Percentiles rank a stretch among this genome's conserved stretches.
Evolutionary conservation across 108 stramenopile genomes (phyloP).

Genomic region (Fistulifera pelliculosa): DNA sequence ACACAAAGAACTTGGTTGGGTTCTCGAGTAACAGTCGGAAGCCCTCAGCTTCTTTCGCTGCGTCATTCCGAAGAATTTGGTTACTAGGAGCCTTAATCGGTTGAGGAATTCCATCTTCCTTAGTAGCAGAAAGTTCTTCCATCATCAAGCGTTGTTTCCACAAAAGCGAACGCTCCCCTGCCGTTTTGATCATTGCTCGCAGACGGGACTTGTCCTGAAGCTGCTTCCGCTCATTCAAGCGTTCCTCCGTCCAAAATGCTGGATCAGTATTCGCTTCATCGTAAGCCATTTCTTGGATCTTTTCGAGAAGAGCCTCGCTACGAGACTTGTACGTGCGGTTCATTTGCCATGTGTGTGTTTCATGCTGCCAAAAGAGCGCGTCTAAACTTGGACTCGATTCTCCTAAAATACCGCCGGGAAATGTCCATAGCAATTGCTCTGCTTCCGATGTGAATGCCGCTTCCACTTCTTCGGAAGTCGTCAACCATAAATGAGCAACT

Average conservation of each 20-base stretch:
- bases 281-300: slow-evolving; percentile 52
- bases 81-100: slow-evolving; percentile 57
- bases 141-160: slow-evolving; percentile 58
- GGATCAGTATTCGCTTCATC: slow-evolving; percentile 52
- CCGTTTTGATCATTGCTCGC: slow-evolving; percentile 56
- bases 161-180: slow-evolving; percentile 54
- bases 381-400: slow-evolving; percentile 66
- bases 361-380: slow-evolving; percentile 72
- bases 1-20: slow-evolving; percentile 73
- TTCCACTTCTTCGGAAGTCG: slow-evolving; percentile 74
- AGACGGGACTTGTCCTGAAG: slow-evolving; percentile 64
- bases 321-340: slow-evolving; percentile 56
- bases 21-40: slow-evolving; percentile 54
- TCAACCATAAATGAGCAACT: slow-evolving; percentile 69
- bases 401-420: slow-evolving; percentile 56
- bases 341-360: slow-evolving; percentile 65
- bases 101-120: slow-evolving; percentile 39
- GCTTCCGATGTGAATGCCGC: slow-evolving; percentile 54
- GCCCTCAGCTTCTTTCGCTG: slow-evolving; percentile 76
- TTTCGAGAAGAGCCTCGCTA: slow-evolving; percentile 47
- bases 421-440: slow-evolving; percentile 59
- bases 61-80: slow-evolving; percentile 50
- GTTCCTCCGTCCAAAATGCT: slow-evolving; percentile 62
- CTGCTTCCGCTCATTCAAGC: slow-evolving; percentile 31
- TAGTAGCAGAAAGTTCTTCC: slow-evolving; percentile 36